Evolutionary conservation across 2,329 filamentous ascomycete genomes (phyloP).

Genomic region (Cryphonectria japonica): DNA sequence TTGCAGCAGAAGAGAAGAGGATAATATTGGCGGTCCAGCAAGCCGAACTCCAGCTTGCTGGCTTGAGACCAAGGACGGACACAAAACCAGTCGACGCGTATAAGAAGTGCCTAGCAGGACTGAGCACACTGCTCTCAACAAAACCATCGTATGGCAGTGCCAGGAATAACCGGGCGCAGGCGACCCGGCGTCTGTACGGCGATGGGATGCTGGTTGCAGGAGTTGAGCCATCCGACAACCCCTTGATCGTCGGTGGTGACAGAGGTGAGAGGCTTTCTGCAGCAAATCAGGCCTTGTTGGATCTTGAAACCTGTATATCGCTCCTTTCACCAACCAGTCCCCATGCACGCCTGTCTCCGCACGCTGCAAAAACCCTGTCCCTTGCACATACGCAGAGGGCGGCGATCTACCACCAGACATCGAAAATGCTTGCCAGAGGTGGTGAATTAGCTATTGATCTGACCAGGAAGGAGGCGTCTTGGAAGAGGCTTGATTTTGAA

Average conservation of each 20-base stretch:
- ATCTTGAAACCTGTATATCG: constrained; percentile 61
- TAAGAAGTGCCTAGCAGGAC: constrained; percentile 48
- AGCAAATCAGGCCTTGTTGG: constrained; percentile 49
- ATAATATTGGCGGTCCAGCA: constrained; percentile 60
- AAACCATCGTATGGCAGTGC: constrained; percentile 72
- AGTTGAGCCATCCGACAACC: constrained; percentile 43
- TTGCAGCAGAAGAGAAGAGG: constrained; percentile 55
- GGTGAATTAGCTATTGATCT: constrained; percentile 43
- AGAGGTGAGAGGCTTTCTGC: constrained; percentile 44
- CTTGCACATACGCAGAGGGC: constrained; percentile 74
- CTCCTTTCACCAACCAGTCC: constrained; percentile 59
- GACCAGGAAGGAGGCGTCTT: constrained; percentile 49
- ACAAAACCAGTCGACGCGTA: constrained; percentile 51
- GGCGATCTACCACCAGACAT: constrained; percentile 63
- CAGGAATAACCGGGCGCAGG: constrained; percentile 75
- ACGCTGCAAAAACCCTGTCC: constrained; percentile 67
- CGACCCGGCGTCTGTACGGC: constrained; percentile 64
- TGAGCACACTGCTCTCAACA: constrained; percentile 60
- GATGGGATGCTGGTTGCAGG: constrained; percentile 58
- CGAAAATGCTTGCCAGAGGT: constrained; percentile 50
- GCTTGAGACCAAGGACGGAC: constrained; percentile 42
- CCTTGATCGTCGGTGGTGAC: constrained; percentile 45
- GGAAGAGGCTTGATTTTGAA: constrained; percentile 62
- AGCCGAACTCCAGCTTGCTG: constrained; percentile 57
- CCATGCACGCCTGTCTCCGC: constrained; percentile 61